These are phyloP conservation scores for Boletus vinaceobasis DNA, from an alignment of 768 basidiomycete species.

Conservation along the genomic window DNA sequence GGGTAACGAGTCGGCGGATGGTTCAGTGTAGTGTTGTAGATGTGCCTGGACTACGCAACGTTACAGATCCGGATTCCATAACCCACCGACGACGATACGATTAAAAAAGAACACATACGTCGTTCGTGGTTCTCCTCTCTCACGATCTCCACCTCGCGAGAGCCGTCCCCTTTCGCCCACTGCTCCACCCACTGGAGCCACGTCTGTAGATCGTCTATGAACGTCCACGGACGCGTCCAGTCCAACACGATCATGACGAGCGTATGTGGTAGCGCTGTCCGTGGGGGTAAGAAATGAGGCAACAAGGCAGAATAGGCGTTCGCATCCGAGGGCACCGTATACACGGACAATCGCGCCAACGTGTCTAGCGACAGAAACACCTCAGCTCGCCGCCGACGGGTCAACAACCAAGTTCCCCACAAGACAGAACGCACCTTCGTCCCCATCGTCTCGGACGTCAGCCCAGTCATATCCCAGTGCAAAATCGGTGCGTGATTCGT, in stretches of 20 bases:
- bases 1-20: slow-evolving; percentile 63
- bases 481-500: slow-evolving; percentile 66
- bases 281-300: slow-evolving; percentile 76
- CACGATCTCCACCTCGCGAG: slow-evolving; percentile 68
- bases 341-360: slow-evolving; percentile 84
- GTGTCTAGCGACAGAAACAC: slow-evolving; percentile 53
- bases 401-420: neutral
- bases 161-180: slow-evolving; percentile 68
- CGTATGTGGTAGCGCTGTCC: slow-evolving; percentile 62
- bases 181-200: slow-evolving; percentile 87
- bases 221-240: slow-evolving; percentile 94
- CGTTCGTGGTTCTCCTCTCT: slow-evolving; percentile 82
- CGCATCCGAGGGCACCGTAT: slow-evolving; percentile 83
- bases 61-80: neutral
- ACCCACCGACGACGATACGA: neutral
- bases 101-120: slow-evolving; percentile 46
- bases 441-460: slow-evolving; percentile 86
- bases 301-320: slow-evolving; percentile 66
- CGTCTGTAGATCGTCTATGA: slow-evolving; percentile 75
- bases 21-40: slow-evolving; percentile 88
- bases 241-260: slow-evolving; percentile 84
- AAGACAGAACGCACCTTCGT: slow-evolving; percentile 69
- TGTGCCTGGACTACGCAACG: slow-evolving; percentile 69
- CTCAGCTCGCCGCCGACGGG: neutral
- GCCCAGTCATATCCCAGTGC: slow-evolving; percentile 92